Base-by-base conservation (phyloP, 75 land plant genomes). In the Picea glauca region DNA sequence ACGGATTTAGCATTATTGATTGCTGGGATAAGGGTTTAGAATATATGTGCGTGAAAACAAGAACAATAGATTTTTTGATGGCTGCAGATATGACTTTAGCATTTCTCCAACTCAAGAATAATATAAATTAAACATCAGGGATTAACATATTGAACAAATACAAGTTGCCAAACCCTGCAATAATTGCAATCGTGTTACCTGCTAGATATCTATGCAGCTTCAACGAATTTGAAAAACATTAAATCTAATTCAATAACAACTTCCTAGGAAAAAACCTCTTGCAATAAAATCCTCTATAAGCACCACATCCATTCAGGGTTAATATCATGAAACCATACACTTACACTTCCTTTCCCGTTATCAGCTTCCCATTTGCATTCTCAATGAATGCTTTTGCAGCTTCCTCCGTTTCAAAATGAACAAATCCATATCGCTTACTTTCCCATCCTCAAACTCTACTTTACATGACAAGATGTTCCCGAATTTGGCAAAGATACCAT, bases 361-460 rank as follows among this genome's bases (percentile, higher is more conserved):
- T 31, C 5, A 43, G 33, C 33, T 80, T 58, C 30, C 84, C 88
- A 82, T 91, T 84, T 8, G 82, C 58, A 21, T 84, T 85, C 62
- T 90, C 89, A 74, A 90, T 91, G 26, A 92, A 88, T 43, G 81
- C 59, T 65, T 75, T 78, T 58, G 92, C 92, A 76, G 86, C 80
- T 57, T 90, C 84, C 20, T 89, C 90, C 61, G 93, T 76, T 2
- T 88, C 88, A 83, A 84, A 92, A 40, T 92, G 92, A n/a, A 92
- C 90, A 80, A 88, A 92, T 1, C 94, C 94, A 78, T 84, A 83
- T 21, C 94, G 92, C 72, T 77, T 88, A 79, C 92, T 77, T 82
- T 88, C 30, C 93, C 94, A 79, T 88, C 88, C 21, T 80, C 77
- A 57, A 35, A 63, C 54, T 66, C 90, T 17, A 92, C 90, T 80